Evolutionary conservation across 2,329 filamentous ascomycete species (phyloP).

Genomic region (Macrophomina pseudophaseolina): DNA sequence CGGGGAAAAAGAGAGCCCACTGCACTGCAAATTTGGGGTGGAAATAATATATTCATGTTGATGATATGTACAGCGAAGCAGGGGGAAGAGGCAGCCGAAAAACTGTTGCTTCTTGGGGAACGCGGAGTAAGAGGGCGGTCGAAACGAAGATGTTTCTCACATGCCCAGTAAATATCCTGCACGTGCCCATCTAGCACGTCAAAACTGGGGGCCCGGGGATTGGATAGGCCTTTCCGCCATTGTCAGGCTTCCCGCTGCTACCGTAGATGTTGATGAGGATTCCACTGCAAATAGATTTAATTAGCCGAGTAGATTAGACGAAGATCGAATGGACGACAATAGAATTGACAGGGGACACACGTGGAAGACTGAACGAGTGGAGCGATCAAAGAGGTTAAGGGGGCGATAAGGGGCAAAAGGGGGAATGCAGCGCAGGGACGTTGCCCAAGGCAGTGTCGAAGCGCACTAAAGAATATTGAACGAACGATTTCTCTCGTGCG

Average conservation of each 20-base stretch:
- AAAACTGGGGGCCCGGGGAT: constrained; percentile 32
- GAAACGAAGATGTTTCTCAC: neutral
- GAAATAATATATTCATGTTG: neutral
- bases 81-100: neutral
- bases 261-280: constrained; percentile 34
- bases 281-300: constrained; percentile 24
- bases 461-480: constrained; percentile 16
- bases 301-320: neutral
- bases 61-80: neutral
- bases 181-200: constrained; percentile 28
- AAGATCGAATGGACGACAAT: neutral
- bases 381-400: neutral
- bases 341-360: neutral
- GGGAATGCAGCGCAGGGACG: neutral
- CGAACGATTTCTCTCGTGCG: neutral
- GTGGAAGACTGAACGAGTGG: neutral
- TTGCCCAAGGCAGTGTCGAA: neutral
- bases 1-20: too few species aligned
- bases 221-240: constrained; percentile 31
- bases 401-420: constrained; percentile 13
- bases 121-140: neutral
- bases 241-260: constrained; percentile 29
- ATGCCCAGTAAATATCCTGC: too few species aligned
- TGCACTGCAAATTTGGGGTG: too few species aligned
- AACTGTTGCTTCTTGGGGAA: neutral